Evolutionary conservation across 2,329 filamentous ascomycete genomes (phyloP).

Genomic region (Cercospora nicotianae): DNA sequence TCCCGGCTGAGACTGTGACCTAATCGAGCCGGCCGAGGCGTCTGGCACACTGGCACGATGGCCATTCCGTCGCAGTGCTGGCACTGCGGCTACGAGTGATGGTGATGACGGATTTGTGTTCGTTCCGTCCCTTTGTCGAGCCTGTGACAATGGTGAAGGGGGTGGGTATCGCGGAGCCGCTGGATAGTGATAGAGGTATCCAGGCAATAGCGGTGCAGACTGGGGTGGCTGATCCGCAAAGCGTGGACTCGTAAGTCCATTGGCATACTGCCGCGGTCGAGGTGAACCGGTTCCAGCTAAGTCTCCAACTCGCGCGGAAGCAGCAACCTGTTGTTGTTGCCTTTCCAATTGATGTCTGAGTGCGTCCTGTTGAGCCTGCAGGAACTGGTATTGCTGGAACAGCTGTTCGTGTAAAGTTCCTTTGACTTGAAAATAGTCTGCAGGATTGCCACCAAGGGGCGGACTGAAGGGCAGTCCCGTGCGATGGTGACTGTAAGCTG

Average conservation of each 20-base stretch:
- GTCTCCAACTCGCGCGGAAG: constrained; percentile 37
- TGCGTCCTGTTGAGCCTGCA: constrained; percentile 41
- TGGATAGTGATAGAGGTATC: constrained; percentile 50
- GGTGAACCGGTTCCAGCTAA: constrained; percentile 45
- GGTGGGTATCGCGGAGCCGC: constrained; percentile 45
- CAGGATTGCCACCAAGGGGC: constrained; percentile 41
- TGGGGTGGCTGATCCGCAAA: constrained; percentile 37
- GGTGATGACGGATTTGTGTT: constrained; percentile 53
- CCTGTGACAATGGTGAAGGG: constrained; percentile 40
- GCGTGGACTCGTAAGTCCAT: constrained; percentile 36
- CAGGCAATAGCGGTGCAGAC: constrained; percentile 42
- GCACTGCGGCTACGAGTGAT: constrained; percentile 46
- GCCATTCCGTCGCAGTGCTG: constrained; percentile 44
- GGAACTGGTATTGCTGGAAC: constrained; percentile 48
- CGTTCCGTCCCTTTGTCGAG: constrained; percentile 46
- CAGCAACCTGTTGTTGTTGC: constrained; percentile 43
- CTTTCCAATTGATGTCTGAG: constrained; percentile 47
- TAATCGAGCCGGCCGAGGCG: constrained; percentile 42
- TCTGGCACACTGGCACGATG: constrained; percentile 49
- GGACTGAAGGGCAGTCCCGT: constrained; percentile 44
- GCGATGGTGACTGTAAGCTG: constrained; percentile 45
- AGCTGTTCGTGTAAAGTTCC: constrained; percentile 52
- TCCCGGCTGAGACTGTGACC: constrained; percentile 54
- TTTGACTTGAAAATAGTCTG: constrained; percentile 46
- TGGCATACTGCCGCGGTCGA: constrained; percentile 35